Base-by-base conservation (phyloP, 805 yeast genomes). In the Lipomyces yamadae region DNA sequence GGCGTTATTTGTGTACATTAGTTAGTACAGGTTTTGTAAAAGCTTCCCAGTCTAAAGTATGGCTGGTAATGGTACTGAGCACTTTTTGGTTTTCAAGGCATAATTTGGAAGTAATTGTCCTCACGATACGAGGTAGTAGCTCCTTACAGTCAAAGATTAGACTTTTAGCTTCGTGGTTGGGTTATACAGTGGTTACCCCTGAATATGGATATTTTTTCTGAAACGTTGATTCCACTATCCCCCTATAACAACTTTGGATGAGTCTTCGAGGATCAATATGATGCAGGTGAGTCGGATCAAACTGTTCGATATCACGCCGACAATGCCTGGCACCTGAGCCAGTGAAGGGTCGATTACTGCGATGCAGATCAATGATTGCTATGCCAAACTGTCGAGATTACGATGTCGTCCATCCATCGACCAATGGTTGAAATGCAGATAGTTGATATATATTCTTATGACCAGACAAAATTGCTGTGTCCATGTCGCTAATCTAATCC, bases 281-380 rank as follows among this genome's bases (percentile, higher is more conserved):
- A 15, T 24, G 48, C 48, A 42, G n/a, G 48, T 42, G 48, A 42
- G 48, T 42, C n/a, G 48, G 48, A 15, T 42, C 48, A 42, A 42
- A 37, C 13, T 42, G 18, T 42, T 42, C 7, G 18, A 42, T 18
- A 15, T 15, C 48, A 24, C 15, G 18, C n/a, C 48, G 6, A 24
- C 24, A 24, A 24, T 24, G 24, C 24, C 24, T 5, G 18, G n/a
- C 7, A 18, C 48, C 15, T 42, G 48, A 42, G 13, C 48, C n/a
- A 39, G 48, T 42, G 48, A 42, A 42, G n/a, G 13, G 48, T 42
- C 48, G 6, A 42, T 42, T 42, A n/a, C 29, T 7, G 18, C 48
- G 24, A n/a, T 42, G n/a, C 29, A 42, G n/a, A 42, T 42, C 48
- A 15, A 24, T 13, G 48, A 42, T 5, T 15, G 18, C 24, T n/a